Evolutionary conservation across 352 stramenopile genomes (phyloP).

Genomic region (Hyaloperonospora arabidopsidis): DNA sequence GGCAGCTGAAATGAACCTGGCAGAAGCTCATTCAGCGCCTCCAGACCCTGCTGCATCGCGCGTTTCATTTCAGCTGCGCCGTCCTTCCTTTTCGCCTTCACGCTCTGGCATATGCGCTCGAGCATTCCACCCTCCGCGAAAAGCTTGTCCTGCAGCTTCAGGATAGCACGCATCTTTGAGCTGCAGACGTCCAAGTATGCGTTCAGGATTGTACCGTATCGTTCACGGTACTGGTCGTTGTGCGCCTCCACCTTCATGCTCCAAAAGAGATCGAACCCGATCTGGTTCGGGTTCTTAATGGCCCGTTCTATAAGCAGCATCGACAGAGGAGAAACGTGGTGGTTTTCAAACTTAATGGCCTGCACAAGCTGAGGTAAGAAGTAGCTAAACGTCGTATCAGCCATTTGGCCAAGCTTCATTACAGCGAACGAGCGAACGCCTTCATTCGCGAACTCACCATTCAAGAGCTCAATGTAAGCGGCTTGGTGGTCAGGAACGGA

Average conservation of each 20-base stretch:
- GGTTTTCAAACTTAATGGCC: constrained; percentile 85
- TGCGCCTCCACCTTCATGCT: constrained; percentile 85
- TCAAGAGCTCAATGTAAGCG: constrained; percentile 79
- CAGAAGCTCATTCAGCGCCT: constrained; percentile 76
- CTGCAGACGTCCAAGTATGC: constrained; percentile 81
- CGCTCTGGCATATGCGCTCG: constrained; percentile 73
- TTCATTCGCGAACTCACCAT: constrained; percentile 72
- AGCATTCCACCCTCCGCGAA: constrained; percentile 75
- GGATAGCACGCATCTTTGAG: constrained; percentile 87
- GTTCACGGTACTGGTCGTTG: constrained; percentile 69
- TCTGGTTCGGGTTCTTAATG: constrained; percentile 82
- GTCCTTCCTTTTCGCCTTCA: constrained; percentile 81
- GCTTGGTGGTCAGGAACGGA: constrained; percentile 59
- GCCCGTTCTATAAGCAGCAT: constrained; percentile 82
- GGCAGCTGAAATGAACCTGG: constrained; percentile 82
- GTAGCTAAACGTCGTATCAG: constrained; percentile 83
- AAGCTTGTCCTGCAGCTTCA: constrained; percentile 85
- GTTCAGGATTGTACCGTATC: constrained; percentile 76
- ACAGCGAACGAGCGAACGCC: constrained; percentile 71
- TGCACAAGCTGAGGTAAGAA: constrained; percentile 86
- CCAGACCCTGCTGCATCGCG: constrained; percentile 68
- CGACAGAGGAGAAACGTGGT: constrained; percentile 66
- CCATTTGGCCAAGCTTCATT: constrained; percentile 68
- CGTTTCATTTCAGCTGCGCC: constrained; percentile 77
- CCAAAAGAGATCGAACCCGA: constrained; percentile 88